Percentiles rank a stretch among this genome's conserved stretches.
Evolutionary conservation across 192 early-diverging fungal genomes (phyloP).

Genomic region (Haplosporangium gracile): DNA sequence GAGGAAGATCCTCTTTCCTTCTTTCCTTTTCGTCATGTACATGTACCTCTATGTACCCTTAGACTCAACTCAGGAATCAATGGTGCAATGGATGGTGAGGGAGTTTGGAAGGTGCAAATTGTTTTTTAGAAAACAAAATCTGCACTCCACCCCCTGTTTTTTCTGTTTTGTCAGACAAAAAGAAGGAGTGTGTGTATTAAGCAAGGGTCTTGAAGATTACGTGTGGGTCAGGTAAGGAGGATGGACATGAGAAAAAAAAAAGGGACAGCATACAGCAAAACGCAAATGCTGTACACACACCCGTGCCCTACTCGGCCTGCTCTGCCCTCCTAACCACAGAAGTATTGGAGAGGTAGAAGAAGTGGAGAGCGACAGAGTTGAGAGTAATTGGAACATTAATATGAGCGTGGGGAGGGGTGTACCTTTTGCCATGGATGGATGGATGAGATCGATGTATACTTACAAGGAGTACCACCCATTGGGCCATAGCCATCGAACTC

Average conservation of each 20-base stretch:
- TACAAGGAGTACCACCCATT: too few species aligned
- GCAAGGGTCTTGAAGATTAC: neutral
- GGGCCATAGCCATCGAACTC: too few species aligned
- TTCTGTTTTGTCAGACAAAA: neutral
- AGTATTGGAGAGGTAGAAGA: too few species aligned
- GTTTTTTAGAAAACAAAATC: neutral
- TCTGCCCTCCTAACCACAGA: too few species aligned
- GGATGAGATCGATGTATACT: too few species aligned
- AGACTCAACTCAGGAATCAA: neutral
- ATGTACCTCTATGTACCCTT: neutral
- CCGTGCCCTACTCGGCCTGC: neutral
- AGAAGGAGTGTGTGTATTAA: neutral
- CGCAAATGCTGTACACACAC: neutral
- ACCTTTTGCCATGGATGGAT: too few species aligned
- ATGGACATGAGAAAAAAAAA: constrained; percentile 1
- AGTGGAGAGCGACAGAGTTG: too few species aligned
- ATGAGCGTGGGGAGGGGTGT: too few species aligned
- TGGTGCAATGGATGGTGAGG: neutral
- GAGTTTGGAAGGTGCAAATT: neutral
- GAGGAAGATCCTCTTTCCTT: constrained; percentile 5
- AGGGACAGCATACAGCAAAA: neutral
- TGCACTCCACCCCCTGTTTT: constrained; percentile 1
- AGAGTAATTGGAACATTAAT: too few species aligned
- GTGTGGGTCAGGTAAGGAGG: neutral
- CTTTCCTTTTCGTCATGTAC: neutral